Conservation (phyloP, 352 stramenopile genomes). For the Elongisporangium undulatum region DNA sequence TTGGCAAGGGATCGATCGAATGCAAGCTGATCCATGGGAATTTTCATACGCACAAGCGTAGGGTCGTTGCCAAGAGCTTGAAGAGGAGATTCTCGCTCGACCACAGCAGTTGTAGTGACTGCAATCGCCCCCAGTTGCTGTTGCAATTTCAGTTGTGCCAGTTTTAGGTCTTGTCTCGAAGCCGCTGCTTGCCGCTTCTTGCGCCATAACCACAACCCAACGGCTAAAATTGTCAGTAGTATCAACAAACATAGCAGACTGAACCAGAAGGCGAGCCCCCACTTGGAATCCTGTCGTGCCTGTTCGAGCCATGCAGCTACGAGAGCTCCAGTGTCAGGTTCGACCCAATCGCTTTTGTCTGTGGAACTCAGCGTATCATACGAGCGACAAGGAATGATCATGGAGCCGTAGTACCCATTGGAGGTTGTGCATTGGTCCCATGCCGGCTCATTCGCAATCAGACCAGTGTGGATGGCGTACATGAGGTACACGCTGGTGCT, state of each 20-base stretch:
- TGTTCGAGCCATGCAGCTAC: constrained; percentile 11
- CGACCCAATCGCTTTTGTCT: constrained; percentile 8
- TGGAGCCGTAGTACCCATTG: constrained; percentile 1
- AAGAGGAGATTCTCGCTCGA: constrained; percentile 45
- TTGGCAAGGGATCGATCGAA: constrained; percentile 17
- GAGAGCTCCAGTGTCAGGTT: constrained; percentile 3
- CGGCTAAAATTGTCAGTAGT: too few species aligned
- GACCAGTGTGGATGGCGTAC: constrained; percentile 23
- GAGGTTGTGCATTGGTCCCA: constrained; percentile 8
- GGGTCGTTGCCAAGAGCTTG: constrained; percentile 8
- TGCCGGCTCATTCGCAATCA: constrained; percentile 12
- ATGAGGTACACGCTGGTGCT: constrained; percentile 9
- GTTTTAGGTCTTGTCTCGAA: constrained; percentile 1
- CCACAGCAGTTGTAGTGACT: too few species aligned
- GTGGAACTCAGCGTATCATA: constrained; percentile 1
- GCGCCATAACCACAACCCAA: neutral
- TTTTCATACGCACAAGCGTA: neutral
- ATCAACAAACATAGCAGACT: too few species aligned
- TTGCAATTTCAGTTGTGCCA: constrained; percentile 24
- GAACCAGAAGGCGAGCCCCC: too few species aligned
- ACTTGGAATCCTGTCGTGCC: neutral
- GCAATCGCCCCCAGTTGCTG: constrained; percentile 26
- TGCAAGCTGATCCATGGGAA: neutral
- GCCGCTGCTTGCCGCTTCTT: neutral
- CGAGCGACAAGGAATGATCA: constrained; percentile 8